phyloP scores from a whole-genome alignment of 495 filamentous ascomycete genomes.

The Talaromyces nanjingensis region DNA sequence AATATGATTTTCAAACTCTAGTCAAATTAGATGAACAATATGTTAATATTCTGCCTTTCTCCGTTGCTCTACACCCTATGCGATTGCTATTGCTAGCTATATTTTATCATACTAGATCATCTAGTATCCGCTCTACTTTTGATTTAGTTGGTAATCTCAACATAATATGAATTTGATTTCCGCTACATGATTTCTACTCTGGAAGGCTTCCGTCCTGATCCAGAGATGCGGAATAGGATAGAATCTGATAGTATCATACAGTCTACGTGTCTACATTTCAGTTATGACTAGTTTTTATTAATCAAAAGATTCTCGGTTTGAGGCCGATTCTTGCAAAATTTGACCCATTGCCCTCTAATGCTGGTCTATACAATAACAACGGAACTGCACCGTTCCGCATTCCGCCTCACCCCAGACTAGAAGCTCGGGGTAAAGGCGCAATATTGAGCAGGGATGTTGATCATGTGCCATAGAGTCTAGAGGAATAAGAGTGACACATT shows the following conservation, averaged over 20 bases:
- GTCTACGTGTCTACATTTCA: not conserved
- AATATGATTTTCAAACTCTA: too few relatives aligned
- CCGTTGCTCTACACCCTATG: too few relatives aligned
- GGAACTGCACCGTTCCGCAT: not conserved
- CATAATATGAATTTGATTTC: not conserved
- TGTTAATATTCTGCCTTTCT: too few relatives aligned
- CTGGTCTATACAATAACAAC: not conserved
- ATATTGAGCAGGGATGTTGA: not conserved
- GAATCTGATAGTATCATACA: not conserved
- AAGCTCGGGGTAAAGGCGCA: not conserved
- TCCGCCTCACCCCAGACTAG: not conserved
- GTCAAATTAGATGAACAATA: too few relatives aligned
- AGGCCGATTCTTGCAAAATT: not conserved
- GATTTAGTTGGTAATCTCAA: not conserved
- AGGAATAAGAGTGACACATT: not conserved
- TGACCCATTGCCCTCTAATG: not conserved
- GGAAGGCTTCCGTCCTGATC: not conserved
- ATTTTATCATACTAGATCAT: too few relatives aligned
- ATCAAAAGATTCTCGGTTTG: not conserved
- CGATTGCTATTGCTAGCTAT: too few relatives aligned
- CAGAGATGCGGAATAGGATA: not conserved
- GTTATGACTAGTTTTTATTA: not conserved
- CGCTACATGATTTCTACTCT: not conserved
- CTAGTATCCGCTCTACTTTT: too few relatives aligned
- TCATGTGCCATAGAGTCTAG: not conserved